These are phyloP conservation scores for Aspergillus neoniger DNA, from an alignment of 2,329 filamentous ascomycete genomes.

Conservation along the genomic window DNA sequence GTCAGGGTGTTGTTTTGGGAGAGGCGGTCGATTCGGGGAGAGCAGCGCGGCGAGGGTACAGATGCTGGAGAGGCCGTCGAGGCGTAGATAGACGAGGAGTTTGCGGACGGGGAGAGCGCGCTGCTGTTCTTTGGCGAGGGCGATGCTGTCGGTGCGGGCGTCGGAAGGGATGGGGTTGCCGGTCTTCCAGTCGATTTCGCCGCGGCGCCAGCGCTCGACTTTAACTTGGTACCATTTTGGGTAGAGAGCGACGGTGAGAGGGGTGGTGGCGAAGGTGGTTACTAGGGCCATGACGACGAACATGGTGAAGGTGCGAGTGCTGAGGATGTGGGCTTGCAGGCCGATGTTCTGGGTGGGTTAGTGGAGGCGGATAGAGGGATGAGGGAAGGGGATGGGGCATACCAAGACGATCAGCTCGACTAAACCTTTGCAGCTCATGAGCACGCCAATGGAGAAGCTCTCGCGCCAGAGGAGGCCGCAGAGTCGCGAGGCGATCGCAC, in stretches of 20 bases:
- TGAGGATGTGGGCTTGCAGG: conserved; percentile 78
- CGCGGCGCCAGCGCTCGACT: conserved; percentile 72
- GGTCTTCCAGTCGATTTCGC: conserved; percentile 84
- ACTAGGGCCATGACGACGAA: conserved; percentile 92
- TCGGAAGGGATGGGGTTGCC: conserved; percentile 53
- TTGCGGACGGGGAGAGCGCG: conserved; percentile 58
- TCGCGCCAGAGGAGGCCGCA: conserved; percentile 87
- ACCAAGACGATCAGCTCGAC: conserved; percentile 94
- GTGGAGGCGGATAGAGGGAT: not conserved
- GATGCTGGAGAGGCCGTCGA: conserved; percentile 80
- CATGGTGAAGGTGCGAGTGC: conserved; percentile 81
- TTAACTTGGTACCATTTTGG: conserved; percentile 76
- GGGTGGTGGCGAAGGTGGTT: conserved; percentile 82
- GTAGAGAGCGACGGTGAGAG: conserved; percentile 71
- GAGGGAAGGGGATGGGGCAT: conserved; percentile 35
- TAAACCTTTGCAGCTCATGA: conserved; percentile 97
- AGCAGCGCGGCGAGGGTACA: conserved; percentile 82
- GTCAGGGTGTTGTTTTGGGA: conserved; percentile 35
- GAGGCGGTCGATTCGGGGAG: conserved; percentile 53
- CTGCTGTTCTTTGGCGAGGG: conserved; percentile 52
- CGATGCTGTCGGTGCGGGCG: conserved; percentile 47
- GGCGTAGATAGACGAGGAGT: conserved; percentile 76
- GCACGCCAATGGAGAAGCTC: conserved; percentile 78
- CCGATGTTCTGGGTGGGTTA: conserved; percentile 67
- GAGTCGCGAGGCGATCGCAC: conserved; percentile 72